These are phyloP conservation scores for Fraxinus velutina DNA, from an alignment of 305 asterid genomes.

Conservation along the genomic window DNA sequence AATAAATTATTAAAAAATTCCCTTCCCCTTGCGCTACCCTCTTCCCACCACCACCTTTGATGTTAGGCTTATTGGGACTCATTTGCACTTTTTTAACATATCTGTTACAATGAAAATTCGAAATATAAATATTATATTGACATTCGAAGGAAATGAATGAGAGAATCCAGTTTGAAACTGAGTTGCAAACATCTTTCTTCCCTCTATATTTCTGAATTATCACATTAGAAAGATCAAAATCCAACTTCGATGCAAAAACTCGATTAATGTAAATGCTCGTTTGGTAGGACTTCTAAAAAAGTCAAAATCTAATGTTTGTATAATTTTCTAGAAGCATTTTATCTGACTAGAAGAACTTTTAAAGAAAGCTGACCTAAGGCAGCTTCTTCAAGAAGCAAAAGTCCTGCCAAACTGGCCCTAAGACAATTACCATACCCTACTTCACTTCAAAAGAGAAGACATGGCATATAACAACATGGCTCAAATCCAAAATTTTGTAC, in stretches of 20 bases:
- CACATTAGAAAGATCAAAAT: background rate
- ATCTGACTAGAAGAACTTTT: background rate
- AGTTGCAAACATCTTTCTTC: background rate
- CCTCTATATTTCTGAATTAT: background rate
- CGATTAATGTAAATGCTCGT: background rate
- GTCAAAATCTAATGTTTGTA: background rate
- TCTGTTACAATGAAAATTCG: background rate
- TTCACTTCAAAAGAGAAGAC: background rate
- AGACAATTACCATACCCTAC: background rate
- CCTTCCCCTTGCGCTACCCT: background rate
- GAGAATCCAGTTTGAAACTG: background rate
- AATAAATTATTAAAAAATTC: too few species aligned
- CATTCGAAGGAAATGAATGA: background rate
- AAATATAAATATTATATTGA: background rate
- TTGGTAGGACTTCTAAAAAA: background rate
- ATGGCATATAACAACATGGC: background rate
- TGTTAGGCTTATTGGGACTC: background rate
- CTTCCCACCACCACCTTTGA: background rate
- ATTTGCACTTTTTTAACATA: background rate
- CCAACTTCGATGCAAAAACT: background rate
- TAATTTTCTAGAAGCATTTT: background rate
- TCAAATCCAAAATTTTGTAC: background rate
- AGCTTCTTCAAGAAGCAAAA: background rate
- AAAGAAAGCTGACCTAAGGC: background rate
- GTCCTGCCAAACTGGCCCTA: background rate